Evolutionary conservation across 2,329 filamentous ascomycete species (phyloP).

Genomic region (Sporothrix sp.): DNA sequence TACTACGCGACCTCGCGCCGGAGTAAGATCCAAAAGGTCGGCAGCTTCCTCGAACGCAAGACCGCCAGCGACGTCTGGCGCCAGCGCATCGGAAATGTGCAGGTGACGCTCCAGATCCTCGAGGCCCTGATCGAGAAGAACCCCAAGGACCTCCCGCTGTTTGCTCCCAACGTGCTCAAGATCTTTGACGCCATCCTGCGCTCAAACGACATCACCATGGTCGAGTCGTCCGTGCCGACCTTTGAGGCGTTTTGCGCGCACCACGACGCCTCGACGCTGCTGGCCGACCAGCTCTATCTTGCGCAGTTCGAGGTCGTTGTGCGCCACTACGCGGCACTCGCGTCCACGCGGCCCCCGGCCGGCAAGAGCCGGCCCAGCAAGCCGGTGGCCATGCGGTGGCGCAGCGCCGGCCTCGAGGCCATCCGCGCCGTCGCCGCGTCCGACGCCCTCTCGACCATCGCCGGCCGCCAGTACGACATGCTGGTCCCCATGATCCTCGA

Average conservation of each 20-base stretch:
- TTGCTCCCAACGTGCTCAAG: constrained; percentile 73
- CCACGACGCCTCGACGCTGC: constrained; percentile 76
- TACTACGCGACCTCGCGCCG: constrained; percentile 93
- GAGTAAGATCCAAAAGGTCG: constrained; percentile 94
- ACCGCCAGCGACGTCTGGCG: constrained; percentile 87
- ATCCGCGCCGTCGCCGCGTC: constrained; percentile 73
- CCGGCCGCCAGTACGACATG: constrained; percentile 64
- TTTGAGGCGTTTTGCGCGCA: constrained; percentile 84
- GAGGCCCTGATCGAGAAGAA: constrained; percentile 87
- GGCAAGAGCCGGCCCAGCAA: constrained; percentile 51
- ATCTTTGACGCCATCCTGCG: constrained; percentile 75
- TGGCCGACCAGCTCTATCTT: constrained; percentile 76
- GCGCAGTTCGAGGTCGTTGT: constrained; percentile 76
- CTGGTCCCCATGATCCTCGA: constrained; percentile 79
- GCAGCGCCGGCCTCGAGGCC: constrained; percentile 62
- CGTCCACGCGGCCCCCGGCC: constrained; percentile 49
- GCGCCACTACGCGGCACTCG: constrained; percentile 67
- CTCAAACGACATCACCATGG: constrained; percentile 82
- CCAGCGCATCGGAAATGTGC: constrained; percentile 79
- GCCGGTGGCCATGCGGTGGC: constrained; percentile 70
- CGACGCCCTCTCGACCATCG: constrained; percentile 66
- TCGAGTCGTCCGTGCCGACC: constrained; percentile 77
- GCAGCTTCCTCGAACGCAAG: constrained; percentile 88
- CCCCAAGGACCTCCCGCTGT: constrained; percentile 80
- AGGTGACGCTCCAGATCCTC: constrained; percentile 89